Evolutionary conservation across 2,329 filamentous ascomycete species (phyloP).

Genomic region (Penicillium palitans): DNA sequence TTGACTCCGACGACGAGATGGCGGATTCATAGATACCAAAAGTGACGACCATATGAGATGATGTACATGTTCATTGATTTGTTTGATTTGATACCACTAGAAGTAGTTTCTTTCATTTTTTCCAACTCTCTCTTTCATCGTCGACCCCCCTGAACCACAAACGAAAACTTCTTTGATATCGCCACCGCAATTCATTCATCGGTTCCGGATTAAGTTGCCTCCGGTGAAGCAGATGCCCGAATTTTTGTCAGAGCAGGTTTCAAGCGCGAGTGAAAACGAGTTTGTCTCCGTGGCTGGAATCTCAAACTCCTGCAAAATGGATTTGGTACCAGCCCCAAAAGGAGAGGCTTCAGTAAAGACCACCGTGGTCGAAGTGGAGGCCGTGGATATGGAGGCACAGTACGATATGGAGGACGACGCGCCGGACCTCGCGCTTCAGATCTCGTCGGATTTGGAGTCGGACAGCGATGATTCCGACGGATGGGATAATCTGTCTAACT

Average conservation of each 20-base stretch:
- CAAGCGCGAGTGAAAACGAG: slow-evolving; percentile 23
- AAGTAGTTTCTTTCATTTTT: slow-evolving; percentile 15
- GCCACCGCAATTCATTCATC: slow-evolving; percentile 15
- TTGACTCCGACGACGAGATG: slow-evolving; percentile 58
- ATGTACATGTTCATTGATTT: slow-evolving; percentile 27
- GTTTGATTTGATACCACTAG: slow-evolving; percentile 35
- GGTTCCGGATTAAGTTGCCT: slow-evolving; percentile 33
- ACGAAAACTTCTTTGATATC: slow-evolving; percentile 20
- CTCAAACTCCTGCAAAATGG: slow-evolving; percentile 39
- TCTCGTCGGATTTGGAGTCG: slow-evolving; percentile 38
- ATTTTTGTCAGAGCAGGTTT: slow-evolving; percentile 24
- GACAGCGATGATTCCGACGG: slow-evolving; percentile 43
- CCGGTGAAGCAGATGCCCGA: slow-evolving; percentile 32
- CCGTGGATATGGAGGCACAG: slow-evolving; percentile 27
- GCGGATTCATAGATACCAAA: slow-evolving; percentile 41
- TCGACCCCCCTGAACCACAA: slow-evolving; percentile 1
- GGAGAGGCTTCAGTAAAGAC: slow-evolving; percentile 38
- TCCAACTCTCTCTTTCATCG: background rate
- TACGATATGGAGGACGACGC: slow-evolving; percentile 25
- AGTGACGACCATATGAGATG: slow-evolving; percentile 26
- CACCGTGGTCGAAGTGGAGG: slow-evolving; percentile 39
- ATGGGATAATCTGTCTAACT: slow-evolving; percentile 66
- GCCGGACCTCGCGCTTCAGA: slow-evolving; percentile 32
- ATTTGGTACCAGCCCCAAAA: slow-evolving; percentile 39
- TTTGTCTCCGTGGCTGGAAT: slow-evolving; percentile 36